Conservation (phyloP, 345 rosid species). For the Salix dunnii region DNA sequence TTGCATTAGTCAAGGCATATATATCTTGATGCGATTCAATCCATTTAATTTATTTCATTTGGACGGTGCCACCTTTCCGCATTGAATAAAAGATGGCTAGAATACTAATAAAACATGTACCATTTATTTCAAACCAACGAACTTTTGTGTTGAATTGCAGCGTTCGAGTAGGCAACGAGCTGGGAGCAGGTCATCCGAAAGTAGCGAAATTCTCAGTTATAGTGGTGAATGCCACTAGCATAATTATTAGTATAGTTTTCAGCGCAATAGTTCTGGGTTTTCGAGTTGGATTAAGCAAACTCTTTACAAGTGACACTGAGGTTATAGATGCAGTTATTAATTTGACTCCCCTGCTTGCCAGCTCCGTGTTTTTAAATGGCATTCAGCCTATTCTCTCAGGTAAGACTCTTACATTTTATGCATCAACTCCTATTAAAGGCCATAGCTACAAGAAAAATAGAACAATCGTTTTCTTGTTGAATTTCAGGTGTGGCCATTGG, state of each 20-base stretch:
- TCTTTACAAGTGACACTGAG: slow-evolving; percentile 59
- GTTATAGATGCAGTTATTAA: slow-evolving; percentile 63
- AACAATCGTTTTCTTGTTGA: background rate
- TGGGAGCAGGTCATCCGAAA: slow-evolving; percentile 75
- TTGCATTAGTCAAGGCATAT: background rate
- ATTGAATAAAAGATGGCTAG: background rate
- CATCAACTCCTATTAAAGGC: background rate
- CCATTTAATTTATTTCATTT: background rate
- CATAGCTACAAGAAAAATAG: background rate
- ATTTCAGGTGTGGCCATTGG: slow-evolving; percentile 91
- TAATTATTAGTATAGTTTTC: slow-evolving; percentile 57
- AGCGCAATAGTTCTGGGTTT: slow-evolving; percentile 45
- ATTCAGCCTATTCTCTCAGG: slow-evolving; percentile 97
- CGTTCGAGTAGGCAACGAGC: slow-evolving; percentile 82
- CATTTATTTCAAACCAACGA: background rate
- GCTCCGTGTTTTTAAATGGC: slow-evolving; percentile 81
- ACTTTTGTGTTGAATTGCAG: slow-evolving; percentile 27
- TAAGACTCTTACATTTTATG: background rate
- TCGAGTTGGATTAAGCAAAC: slow-evolving; percentile 54
- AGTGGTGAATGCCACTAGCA: slow-evolving; percentile 63
- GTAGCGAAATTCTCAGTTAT: slow-evolving; percentile 72
- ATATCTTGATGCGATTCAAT: background rate
- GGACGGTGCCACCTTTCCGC: background rate
- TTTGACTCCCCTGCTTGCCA: slow-evolving; percentile 74
- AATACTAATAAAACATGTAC: background rate